Conservation (phyloP, 208 protist genomes). For the Crithidia thermophila region DNA sequence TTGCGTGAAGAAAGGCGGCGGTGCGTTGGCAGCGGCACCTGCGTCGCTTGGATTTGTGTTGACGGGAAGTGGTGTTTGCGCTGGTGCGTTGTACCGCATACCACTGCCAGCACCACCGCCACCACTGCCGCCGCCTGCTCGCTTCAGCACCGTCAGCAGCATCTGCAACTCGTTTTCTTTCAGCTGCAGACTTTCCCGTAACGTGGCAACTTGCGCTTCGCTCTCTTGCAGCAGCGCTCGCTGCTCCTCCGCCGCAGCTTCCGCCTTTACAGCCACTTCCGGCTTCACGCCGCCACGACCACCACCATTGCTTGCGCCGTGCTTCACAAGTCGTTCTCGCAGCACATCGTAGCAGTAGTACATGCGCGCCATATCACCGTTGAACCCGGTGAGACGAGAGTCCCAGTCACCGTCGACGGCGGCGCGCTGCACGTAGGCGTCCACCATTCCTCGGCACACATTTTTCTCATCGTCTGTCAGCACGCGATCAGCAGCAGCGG, state of each 20-base stretch:
- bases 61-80: constrained; percentile 18
- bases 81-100: constrained; percentile 36
- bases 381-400: constrained; percentile 68
- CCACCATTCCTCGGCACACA: constrained; percentile 72
- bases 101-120: constrained; percentile 62
- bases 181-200: constrained; percentile 85
- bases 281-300: not conserved
- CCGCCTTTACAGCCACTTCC: not conserved
- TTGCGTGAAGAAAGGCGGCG: too few species aligned
- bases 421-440: constrained; percentile 52
- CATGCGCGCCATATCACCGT: constrained; percentile 87
- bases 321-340: constrained; percentile 42
- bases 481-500: constrained; percentile 50
- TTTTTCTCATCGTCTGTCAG: constrained; percentile 71
- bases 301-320: not conserved
- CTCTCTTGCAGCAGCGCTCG: constrained; percentile 29
- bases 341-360: constrained; percentile 90
- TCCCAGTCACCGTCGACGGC: constrained; percentile 40
- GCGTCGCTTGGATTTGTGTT: too few species aligned
- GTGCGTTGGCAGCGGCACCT: too few species aligned
- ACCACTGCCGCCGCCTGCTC: constrained; percentile 38
- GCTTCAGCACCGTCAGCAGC: constrained; percentile 83
- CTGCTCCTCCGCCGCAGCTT: constrained; percentile 9
- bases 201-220: constrained; percentile 50
- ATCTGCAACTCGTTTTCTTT: constrained; percentile 94